Evolutionary conservation across 75 land plant genomes (phyloP).

Genomic region (Pinus tabuliformis): DNA sequence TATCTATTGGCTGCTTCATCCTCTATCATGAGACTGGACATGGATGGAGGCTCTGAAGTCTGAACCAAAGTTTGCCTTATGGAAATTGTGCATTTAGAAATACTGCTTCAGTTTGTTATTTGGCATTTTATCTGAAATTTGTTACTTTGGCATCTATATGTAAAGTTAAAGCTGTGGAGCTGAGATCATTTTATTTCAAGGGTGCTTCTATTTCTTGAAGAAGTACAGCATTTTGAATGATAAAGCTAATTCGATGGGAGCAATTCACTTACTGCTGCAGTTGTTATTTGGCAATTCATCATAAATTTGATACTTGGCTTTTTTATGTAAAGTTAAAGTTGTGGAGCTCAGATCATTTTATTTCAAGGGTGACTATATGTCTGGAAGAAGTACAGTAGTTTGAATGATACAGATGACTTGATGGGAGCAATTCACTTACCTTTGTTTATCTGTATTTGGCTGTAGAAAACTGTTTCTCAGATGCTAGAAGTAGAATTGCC

Average conservation of each 20-base stretch:
- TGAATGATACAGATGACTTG: not conserved
- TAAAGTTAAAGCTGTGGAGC: not conserved
- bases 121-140: not conserved
- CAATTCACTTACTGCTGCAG: not conserved
- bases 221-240: not conserved
- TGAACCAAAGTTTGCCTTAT: not conserved
- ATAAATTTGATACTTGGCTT: not conserved
- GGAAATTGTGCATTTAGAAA: not conserved
- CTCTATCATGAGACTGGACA: not conserved
- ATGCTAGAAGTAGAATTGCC: conserved; percentile 28
- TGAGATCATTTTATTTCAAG: not conserved
- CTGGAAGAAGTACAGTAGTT: not conserved
- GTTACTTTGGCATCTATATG: not conserved
- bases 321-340: not conserved
- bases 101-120: not conserved
- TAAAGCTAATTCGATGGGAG: not conserved
- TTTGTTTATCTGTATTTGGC: not conserved
- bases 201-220: not conserved
- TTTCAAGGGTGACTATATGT: not conserved
- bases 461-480: conserved; percentile 11
- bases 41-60: not conserved
- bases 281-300: not conserved
- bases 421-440: not conserved
- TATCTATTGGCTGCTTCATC: not conserved
- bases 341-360: not conserved